Evolutionary conservation across 208 protist species (phyloP), one percentile per base, ranked within the genome.

Genomic region (Naegleria lovaniensis): DNA sequence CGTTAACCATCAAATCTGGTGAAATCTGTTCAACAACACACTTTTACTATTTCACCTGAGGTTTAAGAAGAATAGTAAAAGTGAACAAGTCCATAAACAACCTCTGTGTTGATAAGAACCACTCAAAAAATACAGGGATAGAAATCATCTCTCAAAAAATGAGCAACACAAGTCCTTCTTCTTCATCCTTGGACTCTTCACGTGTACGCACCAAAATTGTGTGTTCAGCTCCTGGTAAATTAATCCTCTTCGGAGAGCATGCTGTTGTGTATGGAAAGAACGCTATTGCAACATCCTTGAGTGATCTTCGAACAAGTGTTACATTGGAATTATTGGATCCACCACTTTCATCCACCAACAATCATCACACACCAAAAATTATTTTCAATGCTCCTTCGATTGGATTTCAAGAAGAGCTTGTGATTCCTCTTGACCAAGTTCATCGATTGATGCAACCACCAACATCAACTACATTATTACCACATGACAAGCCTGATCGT

Each of bases 171-270:
- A n/a, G n/a, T 48, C 43, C 43, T 48, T 48, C 43, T 48, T 48
- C 43, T 48, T 48, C 43, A 48, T 48, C n/a, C n/a, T n/a, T n/a
- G n/a, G n/a, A n/a, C n/a, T n/a, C n/a, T n/a, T 48, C 43, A 48
- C 43, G 5, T 7, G 7, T 48, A 9, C 43, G 7, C 43, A 48
- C 43, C 43, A 29, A 67, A 67, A 79, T 79, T 67, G 36, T 22
- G 15, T 43, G 59, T 58, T 92, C 92, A 4, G 89, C 92, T 19
- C 92, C 92, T 25, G 96, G 96, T 48, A 98, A 98, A 91, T 93
- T 97, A 16, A 97, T 98, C 90, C 92, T 98, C 2, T 98, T 98
- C 79, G 96, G 96, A 16, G 96, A 98, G 92, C 96, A 98, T 92
- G 95, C 97, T 83, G 96, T 98, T 36, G 96, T 98, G 29, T 93